Percentiles rank a stretch among this genome's conserved stretches.
phyloP scores from a whole-genome alignment of 148 eudicot genomes.

The Limonium bicolor region DNA sequence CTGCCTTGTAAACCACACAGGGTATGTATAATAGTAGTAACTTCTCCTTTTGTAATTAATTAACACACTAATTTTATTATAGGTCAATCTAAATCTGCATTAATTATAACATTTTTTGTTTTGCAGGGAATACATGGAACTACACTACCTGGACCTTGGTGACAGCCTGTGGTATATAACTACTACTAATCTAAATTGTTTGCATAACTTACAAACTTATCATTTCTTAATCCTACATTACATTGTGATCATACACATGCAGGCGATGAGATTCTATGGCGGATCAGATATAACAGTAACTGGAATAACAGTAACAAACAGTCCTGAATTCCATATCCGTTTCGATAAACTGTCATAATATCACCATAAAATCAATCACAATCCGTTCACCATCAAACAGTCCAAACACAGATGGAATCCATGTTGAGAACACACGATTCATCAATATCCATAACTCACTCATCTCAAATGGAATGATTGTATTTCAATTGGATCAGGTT shows the following conservation, averaged over 20 bases:
- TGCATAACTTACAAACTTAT: conserved; percentile 14
- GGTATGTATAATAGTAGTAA: conserved; percentile 13
- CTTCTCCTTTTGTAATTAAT: not conserved
- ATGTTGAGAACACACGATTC: conserved; percentile 60
- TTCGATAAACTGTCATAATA: conserved; percentile 53
- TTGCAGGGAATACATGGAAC: conserved; percentile 66
- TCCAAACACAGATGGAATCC: conserved; percentile 95
- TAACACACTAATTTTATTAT: not conserved
- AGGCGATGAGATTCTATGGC: conserved; percentile 74
- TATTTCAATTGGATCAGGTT: conserved; percentile 78
- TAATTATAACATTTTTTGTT: too few relatives aligned
- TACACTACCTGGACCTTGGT: conserved; percentile 63
- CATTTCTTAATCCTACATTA: not conserved
- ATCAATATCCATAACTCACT: conserved; percentile 55
- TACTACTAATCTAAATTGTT: too few relatives aligned
- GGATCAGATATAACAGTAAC: conserved; percentile 48
- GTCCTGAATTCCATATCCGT: conserved; percentile 82
- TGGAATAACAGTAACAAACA: conserved; percentile 48
- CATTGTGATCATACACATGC: not conserved
- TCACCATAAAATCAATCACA: conserved; percentile 37
- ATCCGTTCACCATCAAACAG: conserved; percentile 55
- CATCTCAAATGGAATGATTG: conserved; percentile 89
- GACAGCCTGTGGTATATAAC: conserved; percentile 99
- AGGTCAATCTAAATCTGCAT: too few relatives aligned
- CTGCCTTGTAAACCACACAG: conserved; percentile 95